Percentiles rank a stretch among this genome's conserved stretches.
Conservation (phyloP, 108 stramenopile genomes). For the Asterionellopsis glacialis region DNA sequence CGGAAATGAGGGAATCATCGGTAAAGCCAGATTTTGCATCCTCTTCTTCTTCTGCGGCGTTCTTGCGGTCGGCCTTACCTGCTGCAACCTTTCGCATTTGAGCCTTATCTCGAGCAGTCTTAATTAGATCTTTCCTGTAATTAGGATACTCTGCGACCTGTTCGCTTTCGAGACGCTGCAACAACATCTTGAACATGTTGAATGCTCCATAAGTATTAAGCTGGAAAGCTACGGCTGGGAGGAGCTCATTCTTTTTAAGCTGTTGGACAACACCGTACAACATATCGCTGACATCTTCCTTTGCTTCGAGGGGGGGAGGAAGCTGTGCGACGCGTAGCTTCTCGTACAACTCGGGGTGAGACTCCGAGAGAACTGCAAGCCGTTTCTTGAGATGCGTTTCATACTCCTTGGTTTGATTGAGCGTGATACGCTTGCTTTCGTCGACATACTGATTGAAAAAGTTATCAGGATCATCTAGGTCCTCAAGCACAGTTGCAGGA, state of each 20-base stretch:
- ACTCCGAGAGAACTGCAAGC: slow-evolving; percentile 70
- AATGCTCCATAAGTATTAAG: slow-evolving; percentile 96
- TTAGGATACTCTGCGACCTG: slow-evolving; percentile 90
- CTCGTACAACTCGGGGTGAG: slow-evolving; percentile 82
- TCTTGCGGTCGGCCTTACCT: slow-evolving; percentile 81
- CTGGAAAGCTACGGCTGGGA: slow-evolving; percentile 97
- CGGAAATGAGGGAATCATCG: slow-evolving; percentile 76
- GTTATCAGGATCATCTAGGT: slow-evolving; percentile 89
- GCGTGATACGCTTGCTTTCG: slow-evolving; percentile 89
- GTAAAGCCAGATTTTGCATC: slow-evolving; percentile 90
- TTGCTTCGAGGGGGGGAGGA: slow-evolving; percentile 71
- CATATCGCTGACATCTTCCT: slow-evolving; percentile 80
- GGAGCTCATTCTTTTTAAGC: slow-evolving; percentile 78
- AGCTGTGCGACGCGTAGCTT: slow-evolving; percentile 70
- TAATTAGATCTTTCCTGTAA: slow-evolving; percentile 89
- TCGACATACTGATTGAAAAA: slow-evolving; percentile 83
- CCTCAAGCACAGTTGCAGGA: slow-evolving; percentile 74
- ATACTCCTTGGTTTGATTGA: slow-evolving; percentile 95
- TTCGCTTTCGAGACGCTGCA: slow-evolving; percentile 83
- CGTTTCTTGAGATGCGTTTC: slow-evolving; percentile 89
- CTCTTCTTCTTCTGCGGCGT: slow-evolving; percentile 88
- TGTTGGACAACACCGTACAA: slow-evolving; percentile 80
- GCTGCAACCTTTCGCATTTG: slow-evolving; percentile 88
- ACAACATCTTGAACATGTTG: slow-evolving; percentile 94
- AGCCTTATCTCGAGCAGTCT: slow-evolving; percentile 83